Evolutionary conservation across 2,329 filamentous ascomycete genomes (phyloP).

Genomic region (Periconia sp.): DNA sequence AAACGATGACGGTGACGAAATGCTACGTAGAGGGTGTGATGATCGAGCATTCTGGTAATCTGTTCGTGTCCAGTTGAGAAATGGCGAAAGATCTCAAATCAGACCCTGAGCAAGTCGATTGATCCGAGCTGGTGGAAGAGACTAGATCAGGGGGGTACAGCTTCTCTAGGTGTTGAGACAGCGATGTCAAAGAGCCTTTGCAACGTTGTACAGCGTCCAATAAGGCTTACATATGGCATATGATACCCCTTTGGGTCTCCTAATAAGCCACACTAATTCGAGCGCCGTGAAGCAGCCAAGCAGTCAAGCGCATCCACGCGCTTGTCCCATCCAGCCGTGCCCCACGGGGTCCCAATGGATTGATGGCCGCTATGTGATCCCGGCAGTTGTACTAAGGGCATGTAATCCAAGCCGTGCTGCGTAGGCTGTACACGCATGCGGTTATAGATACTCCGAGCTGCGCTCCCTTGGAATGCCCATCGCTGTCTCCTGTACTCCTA

Average conservation of each 20-base stretch:
- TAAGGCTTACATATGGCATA: constrained; percentile 8
- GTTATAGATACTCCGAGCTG: constrained; percentile 35
- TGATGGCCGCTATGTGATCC: constrained; percentile 23
- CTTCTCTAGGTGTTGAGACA: constrained; percentile 7
- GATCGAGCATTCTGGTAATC: too few species aligned
- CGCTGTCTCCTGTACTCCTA: constrained; percentile 17
- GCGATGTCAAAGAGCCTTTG: constrained; percentile 14
- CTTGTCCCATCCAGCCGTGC: constrained; percentile 41
- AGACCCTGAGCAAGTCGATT: not conserved
- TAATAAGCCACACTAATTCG: constrained; percentile 33
- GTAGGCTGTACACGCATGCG: constrained; percentile 15
- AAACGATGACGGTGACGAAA: too few species aligned
- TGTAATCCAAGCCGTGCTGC: constrained; percentile 15
- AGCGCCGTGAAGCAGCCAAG: constrained; percentile 31
- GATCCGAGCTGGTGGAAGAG: not conserved
- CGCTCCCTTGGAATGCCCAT: constrained; percentile 7
- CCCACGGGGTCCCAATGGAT: constrained; percentile 45
- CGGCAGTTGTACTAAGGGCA: constrained; percentile 20
- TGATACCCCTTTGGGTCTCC: constrained; percentile 15
- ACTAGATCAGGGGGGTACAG: too few species aligned
- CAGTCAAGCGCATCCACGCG: constrained; percentile 23
- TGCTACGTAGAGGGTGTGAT: too few species aligned
- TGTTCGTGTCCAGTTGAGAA: too few species aligned
- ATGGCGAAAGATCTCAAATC: too few species aligned
- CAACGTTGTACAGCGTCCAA: constrained; percentile 32